phyloP scores from a whole-genome alignment of 306 rosid genomes.

The Pterocarpus macrocarpus region DNA sequence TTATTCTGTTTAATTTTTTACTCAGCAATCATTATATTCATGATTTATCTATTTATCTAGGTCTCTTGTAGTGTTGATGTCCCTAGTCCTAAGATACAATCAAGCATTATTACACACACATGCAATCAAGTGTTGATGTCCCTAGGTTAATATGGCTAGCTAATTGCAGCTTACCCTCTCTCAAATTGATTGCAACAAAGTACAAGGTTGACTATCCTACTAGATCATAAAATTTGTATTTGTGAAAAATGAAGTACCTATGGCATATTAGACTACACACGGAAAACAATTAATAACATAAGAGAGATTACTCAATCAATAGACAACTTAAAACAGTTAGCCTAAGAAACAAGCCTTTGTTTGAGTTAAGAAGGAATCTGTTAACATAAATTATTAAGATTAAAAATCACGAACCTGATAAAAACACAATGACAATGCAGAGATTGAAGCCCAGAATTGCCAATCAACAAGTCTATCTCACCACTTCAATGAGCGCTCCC shows the following conservation, averaged over 20 bases:
- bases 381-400: conserved; percentile 40
- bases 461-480: conserved; percentile 60
- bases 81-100: not conserved
- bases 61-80: too few relatives aligned
- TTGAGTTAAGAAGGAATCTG: conserved; percentile 33
- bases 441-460: conserved; percentile 57
- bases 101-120: not conserved
- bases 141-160: too few relatives aligned
- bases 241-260: conserved; percentile 8
- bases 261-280: conserved; percentile 8
- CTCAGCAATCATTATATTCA: too few relatives aligned
- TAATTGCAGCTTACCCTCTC: not conserved
- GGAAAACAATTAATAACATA: conserved; percentile 26
- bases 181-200: conserved; percentile 13
- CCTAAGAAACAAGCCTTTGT: conserved; percentile 6
- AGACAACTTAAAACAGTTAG: conserved; percentile 36
- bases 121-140: too few relatives aligned
- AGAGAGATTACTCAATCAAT: conserved; percentile 30
- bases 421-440: conserved; percentile 57
- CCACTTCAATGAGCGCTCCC: conserved; percentile 53
- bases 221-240: conserved; percentile 25
- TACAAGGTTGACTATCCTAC: conserved; percentile 6
- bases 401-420: conserved; percentile 61
- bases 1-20: not conserved
- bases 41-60: too few relatives aligned